Evolutionary conservation across 306 rosid genomes (phyloP).

Genomic region (Prinsepia uniflora): DNA sequence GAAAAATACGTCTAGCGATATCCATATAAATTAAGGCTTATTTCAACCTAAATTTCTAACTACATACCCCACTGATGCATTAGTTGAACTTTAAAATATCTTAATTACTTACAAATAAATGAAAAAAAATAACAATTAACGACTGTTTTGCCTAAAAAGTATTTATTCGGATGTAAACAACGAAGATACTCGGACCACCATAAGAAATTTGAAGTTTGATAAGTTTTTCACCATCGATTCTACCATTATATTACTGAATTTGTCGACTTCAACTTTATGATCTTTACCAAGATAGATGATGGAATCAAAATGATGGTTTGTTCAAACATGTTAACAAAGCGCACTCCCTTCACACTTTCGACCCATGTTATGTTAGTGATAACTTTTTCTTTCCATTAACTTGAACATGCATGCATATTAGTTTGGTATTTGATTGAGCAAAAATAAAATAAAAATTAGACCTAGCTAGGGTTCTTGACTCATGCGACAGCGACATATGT

Average conservation of each 20-base stretch:
- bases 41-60: too few species aligned
- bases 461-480: neutral
- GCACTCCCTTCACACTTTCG: slow-evolving; percentile 27
- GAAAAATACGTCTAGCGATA: too few species aligned
- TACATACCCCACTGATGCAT: too few species aligned
- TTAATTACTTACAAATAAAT: too few species aligned
- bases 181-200: too few species aligned
- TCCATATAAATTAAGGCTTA: too few species aligned
- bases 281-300: slow-evolving; percentile 13
- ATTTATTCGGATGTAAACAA: too few species aligned
- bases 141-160: too few species aligned
- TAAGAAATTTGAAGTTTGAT: too few species aligned
- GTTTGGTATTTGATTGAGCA: too few species aligned
- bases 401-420: neutral
- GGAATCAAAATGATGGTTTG: slow-evolving; percentile 34
- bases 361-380: slow-evolving; percentile 28
- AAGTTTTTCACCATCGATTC: neutral
- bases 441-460: neutral
- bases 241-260: neutral
- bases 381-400: slow-evolving; percentile 8
- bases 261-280: slow-evolving; percentile 15
- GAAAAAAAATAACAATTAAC: too few species aligned
- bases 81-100: too few species aligned
- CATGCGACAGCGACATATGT: neutral
- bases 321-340: slow-evolving; percentile 19